These are phyloP conservation scores for Blastomyces gilchristii DNA, from an alignment of 2,329 filamentous ascomycete species.

Conservation along the genomic window DNA sequence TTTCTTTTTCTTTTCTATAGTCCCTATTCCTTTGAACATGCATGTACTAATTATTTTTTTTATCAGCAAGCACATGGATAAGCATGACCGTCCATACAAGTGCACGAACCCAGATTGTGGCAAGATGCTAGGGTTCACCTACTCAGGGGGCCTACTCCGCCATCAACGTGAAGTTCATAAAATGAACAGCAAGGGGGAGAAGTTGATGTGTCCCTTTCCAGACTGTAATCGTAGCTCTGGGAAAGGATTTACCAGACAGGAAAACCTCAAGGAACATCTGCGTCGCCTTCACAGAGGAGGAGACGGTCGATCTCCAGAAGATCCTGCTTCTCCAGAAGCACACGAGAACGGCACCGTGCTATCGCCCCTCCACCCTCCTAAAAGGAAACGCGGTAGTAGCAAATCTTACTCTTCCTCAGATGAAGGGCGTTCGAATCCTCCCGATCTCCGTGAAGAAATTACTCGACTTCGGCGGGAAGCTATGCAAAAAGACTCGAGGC, in stretches of 20 bases:
- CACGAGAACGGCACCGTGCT: slow-evolving; percentile 3
- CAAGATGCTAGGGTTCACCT: slow-evolving; percentile 88
- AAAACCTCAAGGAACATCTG: slow-evolving; percentile 89
- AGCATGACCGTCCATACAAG: slow-evolving; percentile 87
- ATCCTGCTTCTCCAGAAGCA: background rate
- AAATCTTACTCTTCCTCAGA: slow-evolving; percentile 24
- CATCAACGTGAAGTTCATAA: slow-evolving; percentile 91
- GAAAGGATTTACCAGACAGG: slow-evolving; percentile 82
- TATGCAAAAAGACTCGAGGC: slow-evolving; percentile 42
- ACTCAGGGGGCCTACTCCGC: slow-evolving; percentile 76
- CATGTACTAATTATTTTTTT: slow-evolving; percentile 7
- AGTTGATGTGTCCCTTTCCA: slow-evolving; percentile 73
- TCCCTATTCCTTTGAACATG: background rate
- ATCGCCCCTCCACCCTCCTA: background rate
- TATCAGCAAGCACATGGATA: slow-evolving; percentile 91
- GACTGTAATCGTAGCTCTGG: slow-evolving; percentile 85
- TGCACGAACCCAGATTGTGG: slow-evolving; percentile 75
- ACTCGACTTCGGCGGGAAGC: slow-evolving; percentile 59
- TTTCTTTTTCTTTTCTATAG: background rate
- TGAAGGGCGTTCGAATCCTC: slow-evolving; percentile 25
- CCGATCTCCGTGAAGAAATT: slow-evolving; percentile 50
- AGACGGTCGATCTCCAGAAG: background rate
- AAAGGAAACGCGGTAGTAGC: slow-evolving; percentile 22
- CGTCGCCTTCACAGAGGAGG: slow-evolving; percentile 67
- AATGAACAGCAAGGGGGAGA: slow-evolving; percentile 79